Evolutionary conservation across 169 alveolate species (phyloP).

Genomic region (Theileria sp.): DNA sequence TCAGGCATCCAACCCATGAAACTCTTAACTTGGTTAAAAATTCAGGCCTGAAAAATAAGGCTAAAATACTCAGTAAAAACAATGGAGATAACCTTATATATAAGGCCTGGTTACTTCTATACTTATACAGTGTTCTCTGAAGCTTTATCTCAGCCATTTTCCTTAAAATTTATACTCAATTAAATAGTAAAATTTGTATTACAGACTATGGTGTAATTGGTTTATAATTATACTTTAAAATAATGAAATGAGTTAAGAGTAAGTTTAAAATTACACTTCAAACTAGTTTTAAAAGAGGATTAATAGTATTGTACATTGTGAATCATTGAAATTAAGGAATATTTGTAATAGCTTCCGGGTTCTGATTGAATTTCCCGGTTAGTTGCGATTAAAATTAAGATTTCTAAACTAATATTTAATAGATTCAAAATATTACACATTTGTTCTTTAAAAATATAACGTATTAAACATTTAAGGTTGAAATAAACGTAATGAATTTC

Average conservation of each 20-base stretch:
- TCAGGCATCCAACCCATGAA: background rate
- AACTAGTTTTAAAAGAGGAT: background rate
- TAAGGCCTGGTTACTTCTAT: background rate
- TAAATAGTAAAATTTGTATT: too few species aligned
- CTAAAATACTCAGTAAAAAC: background rate
- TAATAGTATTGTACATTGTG: background rate
- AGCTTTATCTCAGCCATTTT: conserved; percentile 30
- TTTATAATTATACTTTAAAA: too few species aligned
- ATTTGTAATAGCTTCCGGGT: background rate
- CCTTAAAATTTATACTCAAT: background rate
- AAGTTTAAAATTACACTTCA: background rate
- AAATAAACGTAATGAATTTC: background rate
- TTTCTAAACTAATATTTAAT: background rate
- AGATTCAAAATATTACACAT: background rate
- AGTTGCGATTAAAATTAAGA: background rate
- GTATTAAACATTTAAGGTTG: background rate
- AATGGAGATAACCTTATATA: conserved; percentile 6
- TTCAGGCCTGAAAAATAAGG: conserved; percentile 15
- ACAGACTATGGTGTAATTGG: background rate
- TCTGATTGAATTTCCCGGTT: background rate
- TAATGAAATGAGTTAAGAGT: too few species aligned
- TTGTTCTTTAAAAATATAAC: too few species aligned
- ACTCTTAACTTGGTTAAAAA: background rate
- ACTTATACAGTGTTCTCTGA: conserved; percentile 22
- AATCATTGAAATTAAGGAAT: background rate